Conservation (phyloP, 2,329 filamentous ascomycete genomes). For the Aspergillus transmontanensis region DNA sequence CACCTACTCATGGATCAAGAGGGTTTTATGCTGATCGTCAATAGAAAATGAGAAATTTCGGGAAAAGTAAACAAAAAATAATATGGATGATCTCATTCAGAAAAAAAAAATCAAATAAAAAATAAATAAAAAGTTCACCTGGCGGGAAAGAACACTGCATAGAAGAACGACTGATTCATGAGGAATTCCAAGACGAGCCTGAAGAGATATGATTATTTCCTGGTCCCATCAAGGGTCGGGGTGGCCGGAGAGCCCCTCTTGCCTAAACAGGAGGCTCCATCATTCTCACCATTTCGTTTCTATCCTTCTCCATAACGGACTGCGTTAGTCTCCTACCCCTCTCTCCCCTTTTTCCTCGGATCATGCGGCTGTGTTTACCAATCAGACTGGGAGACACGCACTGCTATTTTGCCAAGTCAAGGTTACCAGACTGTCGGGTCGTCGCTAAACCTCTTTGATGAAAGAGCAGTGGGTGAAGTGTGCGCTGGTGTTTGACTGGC, state of each 20-base stretch:
- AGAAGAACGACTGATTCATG: not conserved
- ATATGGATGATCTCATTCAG: not conserved
- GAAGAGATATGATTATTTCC: not conserved
- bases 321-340: conserved; percentile 1
- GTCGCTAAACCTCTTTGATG: conserved; percentile 28
- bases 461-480: conserved; percentile 17
- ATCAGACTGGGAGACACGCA: conserved; percentile 32
- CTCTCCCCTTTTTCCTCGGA: conserved; percentile 9
- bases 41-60: not conserved
- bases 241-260: conserved; percentile 2
- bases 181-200: not conserved
- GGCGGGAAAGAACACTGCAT: not conserved
- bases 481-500: conserved; percentile 17
- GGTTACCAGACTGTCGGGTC: conserved; percentile 37
- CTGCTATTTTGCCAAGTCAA: conserved; percentile 36
- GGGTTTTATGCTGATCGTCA: not conserved
- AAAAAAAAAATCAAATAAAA: not conserved
- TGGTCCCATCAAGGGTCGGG: not conserved
- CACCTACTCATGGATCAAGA: not conserved
- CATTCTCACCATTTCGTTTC: not conserved
- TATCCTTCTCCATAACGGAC: conserved; percentile 3
- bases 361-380: conserved; percentile 33
- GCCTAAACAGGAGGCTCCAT: conserved; percentile 2
- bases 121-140: not conserved
- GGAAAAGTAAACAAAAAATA: not conserved